Base-by-base conservation (phyloP, 257 asterid genomes). In the Perilla frutescens region DNA sequence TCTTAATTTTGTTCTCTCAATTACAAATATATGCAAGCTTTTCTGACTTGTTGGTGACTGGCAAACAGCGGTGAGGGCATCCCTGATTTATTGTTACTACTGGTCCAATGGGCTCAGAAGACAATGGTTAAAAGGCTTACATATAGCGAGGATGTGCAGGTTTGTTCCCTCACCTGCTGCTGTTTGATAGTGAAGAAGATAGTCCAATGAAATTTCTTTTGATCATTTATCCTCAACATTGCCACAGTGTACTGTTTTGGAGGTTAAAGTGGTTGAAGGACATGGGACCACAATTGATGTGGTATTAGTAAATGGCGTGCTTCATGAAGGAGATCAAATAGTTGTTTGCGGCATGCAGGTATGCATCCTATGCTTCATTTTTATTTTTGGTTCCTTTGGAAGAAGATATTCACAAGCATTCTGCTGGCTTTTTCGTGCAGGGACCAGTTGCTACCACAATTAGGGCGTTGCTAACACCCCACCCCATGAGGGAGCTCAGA, bases 401-500 rank as follows among this genome's bases (percentile, higher is more conserved):
- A 49, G 65, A 49, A 56, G 75, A 75, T 49, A 55, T 45, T 66
- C 40, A 74, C 31, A 29, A 51, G 58, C 60, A 72, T 76, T 45
- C 31, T 54, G 34, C 66, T 54, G 5, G 2, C n/a, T 3, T 76
- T 56, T 63, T 69, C n/a, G 68, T 84, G 39, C 66, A 90, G 99
- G 98, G 91, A 50, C 99, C 99, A 67, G 89, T 95, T 76, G 92
- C 85, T 64, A 81, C 99, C 80, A 67, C 86, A 14, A 95, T 95
- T 71, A 87, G 99, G 85, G 99, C 99, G 5, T 79, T 95, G 78
- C 76, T 94, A 77, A 91, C 99, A 4, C 98, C 99, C 76, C 96
- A 95, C 81, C 99, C 99, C 11, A 95, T 95, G 99, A 92, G 87
- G 89, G 99, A 95, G 87, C 98, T 95, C 65, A 87, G 98, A 49